Base-by-base conservation (phyloP, 441 rosid species). In the Gossypium schwendimanii region DNA sequence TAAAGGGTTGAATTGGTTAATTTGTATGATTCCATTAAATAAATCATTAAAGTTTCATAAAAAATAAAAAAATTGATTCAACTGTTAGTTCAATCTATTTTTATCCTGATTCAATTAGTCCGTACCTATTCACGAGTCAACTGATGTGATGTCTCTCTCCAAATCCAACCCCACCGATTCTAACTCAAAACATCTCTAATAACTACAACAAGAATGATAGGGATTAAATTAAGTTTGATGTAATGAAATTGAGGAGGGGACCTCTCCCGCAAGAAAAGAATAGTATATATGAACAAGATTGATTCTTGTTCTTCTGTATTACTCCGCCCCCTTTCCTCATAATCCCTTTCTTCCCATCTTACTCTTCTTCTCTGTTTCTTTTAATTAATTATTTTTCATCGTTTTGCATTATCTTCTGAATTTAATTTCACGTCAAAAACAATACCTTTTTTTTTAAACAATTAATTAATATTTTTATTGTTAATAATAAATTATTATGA, bases 81-180 rank as follows among this genome's bases (percentile, higher is more conserved):
- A 28, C 0, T 4, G 0, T 3, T 1, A 0, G 0, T 28, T 28
- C 0, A 0, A 4, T 28, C 0, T 0, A 28, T 28, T 28, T 28
- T 28, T 28, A 4, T 28, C 6, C 1, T 4, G 0, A 28, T 28
- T 28, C 0, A 28, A 0, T 28, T 28, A 28, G 1, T 4, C 0
- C 0, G 0, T 0, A 26, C 0, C 4, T 3, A 3, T 26, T 26
- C 0, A 26, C 0, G 0, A 3, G 0, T 26, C 4, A 28, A 28
- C 0, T 4, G 0, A 28, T 4, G 0, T 0, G 0, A 28, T 28
- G 6, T 0, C 1, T 4, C 6, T 28, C 0, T 28, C 6, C 0
- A 4, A 4, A 4, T 28, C 6, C 0, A 28, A 28, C 33, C 6
- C 1, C 6, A 28, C 6, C 33, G 0, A 31, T 4, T 28, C 0